phyloP scores from a whole-genome alignment of 257 asterid species.

The Mentha longifolia region DNA sequence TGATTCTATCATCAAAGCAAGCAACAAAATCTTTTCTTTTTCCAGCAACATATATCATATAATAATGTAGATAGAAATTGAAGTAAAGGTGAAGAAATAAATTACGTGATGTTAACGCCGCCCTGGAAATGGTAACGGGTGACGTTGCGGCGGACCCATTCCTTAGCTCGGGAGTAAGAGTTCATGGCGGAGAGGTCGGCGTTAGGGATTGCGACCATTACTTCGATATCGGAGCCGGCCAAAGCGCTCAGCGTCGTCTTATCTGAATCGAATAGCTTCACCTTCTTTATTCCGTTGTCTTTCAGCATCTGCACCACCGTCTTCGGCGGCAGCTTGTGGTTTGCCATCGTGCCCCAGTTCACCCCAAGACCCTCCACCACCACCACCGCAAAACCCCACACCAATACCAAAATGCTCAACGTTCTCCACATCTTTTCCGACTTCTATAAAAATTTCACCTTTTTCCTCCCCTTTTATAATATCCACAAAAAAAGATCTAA shows the following conservation, averaged over 20 bases:
- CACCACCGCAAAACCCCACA: background rate
- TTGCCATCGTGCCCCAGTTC: constrained; percentile 87
- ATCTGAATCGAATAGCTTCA: constrained; percentile 76
- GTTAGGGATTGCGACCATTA: constrained; percentile 83
- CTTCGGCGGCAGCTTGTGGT: constrained; percentile 65
- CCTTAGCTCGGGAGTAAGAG: constrained; percentile 57
- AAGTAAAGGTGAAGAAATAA: too few relatives aligned
- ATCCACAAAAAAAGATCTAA: background rate
- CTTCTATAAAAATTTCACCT: too few relatives aligned
- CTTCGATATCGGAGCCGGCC: constrained; percentile 67
- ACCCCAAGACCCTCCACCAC: constrained; percentile 62
- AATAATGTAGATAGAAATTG: too few relatives aligned
- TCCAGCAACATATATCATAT: too few relatives aligned
- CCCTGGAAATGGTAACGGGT: constrained; percentile 67
- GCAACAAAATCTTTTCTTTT: too few relatives aligned
- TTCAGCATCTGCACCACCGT: constrained; percentile 62
- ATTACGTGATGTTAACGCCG: constrained; percentile 71
- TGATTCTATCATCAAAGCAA: too few relatives aligned
- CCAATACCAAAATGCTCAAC: background rate
- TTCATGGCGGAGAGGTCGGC: constrained; percentile 68
- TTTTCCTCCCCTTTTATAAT: background rate
- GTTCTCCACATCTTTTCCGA: background rate
- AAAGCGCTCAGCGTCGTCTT: constrained; percentile 67
- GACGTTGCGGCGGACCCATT: constrained; percentile 69
- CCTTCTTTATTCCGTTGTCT: constrained; percentile 71